Evolutionary conservation across 2,329 filamentous ascomycete species (phyloP).

Genomic region (Xylariales sp.): DNA sequence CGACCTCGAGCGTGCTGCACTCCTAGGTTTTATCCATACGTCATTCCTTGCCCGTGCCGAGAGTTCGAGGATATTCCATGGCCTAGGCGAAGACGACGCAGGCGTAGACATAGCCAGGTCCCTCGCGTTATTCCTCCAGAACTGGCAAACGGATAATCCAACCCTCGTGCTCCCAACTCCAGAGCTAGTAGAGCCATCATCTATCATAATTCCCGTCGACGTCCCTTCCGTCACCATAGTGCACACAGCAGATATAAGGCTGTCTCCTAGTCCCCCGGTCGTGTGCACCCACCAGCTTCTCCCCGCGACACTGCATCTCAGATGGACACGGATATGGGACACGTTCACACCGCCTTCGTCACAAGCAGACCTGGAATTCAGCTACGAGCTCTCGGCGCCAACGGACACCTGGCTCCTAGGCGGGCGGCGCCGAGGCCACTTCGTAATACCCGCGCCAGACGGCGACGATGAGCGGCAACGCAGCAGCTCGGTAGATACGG

Average conservation of each 20-base stretch:
- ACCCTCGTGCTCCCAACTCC: conserved; percentile 49
- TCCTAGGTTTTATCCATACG: conserved; percentile 65
- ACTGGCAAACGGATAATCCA: conserved; percentile 54
- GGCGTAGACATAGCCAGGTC: conserved; percentile 50
- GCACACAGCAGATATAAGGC: conserved; percentile 77
- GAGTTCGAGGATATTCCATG: conserved; percentile 63
- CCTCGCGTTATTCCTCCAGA: conserved; percentile 51
- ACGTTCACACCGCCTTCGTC: conserved; percentile 53
- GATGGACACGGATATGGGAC: conserved; percentile 73
- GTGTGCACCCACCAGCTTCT: conserved; percentile 73
- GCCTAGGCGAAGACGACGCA: conserved; percentile 58
- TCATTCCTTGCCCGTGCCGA: conserved; percentile 57
- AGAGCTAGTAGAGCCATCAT: conserved; percentile 60
- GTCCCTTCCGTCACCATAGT: conserved; percentile 86
- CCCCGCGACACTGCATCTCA: conserved; percentile 69
- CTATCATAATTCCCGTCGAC: conserved; percentile 89
- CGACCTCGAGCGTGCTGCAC: conserved; percentile 67
- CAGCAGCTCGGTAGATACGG: conserved; percentile 59
- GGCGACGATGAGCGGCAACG: conserved; percentile 37
- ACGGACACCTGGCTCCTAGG: conserved; percentile 86
- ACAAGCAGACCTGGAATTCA: conserved; percentile 73
- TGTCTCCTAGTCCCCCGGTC: conserved; percentile 55
- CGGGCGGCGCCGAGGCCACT: conserved; percentile 82
- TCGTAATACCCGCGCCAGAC: conserved; percentile 65
- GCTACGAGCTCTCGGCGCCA: conserved; percentile 82